Percentiles rank a stretch among this genome's conserved stretches.
These are phyloP conservation scores for Tricholoma sp. DNA, from an alignment of 768 basidiomycete species.

Conservation along the genomic window DNA sequence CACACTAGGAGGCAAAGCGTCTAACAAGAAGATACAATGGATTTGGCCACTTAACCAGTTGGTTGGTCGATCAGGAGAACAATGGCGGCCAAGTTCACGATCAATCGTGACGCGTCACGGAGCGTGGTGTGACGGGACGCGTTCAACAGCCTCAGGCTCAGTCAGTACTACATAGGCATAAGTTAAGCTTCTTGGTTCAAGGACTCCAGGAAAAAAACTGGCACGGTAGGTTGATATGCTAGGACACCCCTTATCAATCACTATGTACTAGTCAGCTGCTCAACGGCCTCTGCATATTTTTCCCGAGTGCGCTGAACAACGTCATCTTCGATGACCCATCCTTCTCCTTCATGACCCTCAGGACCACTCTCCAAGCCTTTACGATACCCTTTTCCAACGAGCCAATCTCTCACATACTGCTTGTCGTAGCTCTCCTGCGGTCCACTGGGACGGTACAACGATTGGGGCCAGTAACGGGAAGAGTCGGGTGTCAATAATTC, in stretches of 20 bases:
- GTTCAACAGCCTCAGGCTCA: too few species aligned
- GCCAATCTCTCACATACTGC: conserved; percentile 91
- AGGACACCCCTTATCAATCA: too few species aligned
- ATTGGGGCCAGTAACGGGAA: conserved; percentile 91
- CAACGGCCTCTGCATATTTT: conserved; percentile 76
- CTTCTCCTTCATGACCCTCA: conserved; percentile 57
- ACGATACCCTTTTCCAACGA: conserved; percentile 65
- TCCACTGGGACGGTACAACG: conserved; percentile 64
- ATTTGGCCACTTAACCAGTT: neutral
- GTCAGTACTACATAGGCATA: neutral
- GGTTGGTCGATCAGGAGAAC: too few species aligned
- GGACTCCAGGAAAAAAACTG: too few species aligned
- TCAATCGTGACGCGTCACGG: neutral
- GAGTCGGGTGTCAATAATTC: conserved; percentile 95
- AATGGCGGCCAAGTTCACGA: neutral
- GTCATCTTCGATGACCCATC: conserved; percentile 72
- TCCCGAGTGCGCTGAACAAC: conserved; percentile 73
- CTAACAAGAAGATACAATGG: neutral
- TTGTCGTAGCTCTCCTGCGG: conserved; percentile 93
- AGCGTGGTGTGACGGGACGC: neutral
- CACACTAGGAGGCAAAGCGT: neutral
- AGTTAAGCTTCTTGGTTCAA: too few species aligned
- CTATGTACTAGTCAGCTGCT: conserved; percentile 43
- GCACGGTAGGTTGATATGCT: too few species aligned
- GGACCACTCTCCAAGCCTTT: conserved; percentile 78